Conservation (phyloP, 2,329 filamentous ascomycete genomes). For the Xylariaceae sp. region DNA sequence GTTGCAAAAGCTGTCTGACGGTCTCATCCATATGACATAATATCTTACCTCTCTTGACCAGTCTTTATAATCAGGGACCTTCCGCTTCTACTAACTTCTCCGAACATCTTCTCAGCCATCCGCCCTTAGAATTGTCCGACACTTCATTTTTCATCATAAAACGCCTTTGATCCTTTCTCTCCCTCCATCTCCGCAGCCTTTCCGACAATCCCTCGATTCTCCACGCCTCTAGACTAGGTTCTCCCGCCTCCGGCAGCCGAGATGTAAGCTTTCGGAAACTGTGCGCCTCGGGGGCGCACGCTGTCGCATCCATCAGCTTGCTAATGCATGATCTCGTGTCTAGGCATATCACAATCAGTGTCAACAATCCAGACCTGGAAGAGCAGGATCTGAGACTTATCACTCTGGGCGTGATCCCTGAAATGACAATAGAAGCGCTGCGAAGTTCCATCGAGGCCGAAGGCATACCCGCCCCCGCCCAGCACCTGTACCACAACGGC, state of each 20-base stretch:
- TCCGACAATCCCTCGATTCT: no score
- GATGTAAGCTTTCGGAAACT: conserved; percentile 11
- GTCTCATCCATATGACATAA: conserved; percentile 6
- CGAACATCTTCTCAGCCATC: neutral
- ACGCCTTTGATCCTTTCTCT: neutral
- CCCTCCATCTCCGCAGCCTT: neutral
- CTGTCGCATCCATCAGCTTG: neutral
- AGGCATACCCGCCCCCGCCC: conserved; percentile 62
- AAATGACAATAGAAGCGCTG: conserved; percentile 73
- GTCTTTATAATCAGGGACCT: conserved; percentile 7
- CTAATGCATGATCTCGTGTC: conserved; percentile 7
- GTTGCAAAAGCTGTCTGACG: conserved; percentile 1
- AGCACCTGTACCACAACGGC: conserved; percentile 89
- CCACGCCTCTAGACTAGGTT: no score
- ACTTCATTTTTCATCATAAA: no score
- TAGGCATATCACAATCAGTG: conserved; percentile 71
- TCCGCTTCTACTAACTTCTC: conserved; percentile 10
- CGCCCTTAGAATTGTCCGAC: no score
- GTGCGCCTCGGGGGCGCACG: neutral
- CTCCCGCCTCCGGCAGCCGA: no score
- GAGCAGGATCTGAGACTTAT: conserved; percentile 58
- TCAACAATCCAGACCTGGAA: conserved; percentile 59
- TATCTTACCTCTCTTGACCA: conserved; percentile 7
- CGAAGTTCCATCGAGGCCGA: conserved; percentile 87
- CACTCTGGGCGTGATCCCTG: conserved; percentile 62